Percentiles rank a stretch among this genome's conserved stretches.
These are phyloP conservation scores for Ceratobasidium sp. DNA, from an alignment of 1,284 basidiomycete genomes.

Conservation along the genomic window DNA sequence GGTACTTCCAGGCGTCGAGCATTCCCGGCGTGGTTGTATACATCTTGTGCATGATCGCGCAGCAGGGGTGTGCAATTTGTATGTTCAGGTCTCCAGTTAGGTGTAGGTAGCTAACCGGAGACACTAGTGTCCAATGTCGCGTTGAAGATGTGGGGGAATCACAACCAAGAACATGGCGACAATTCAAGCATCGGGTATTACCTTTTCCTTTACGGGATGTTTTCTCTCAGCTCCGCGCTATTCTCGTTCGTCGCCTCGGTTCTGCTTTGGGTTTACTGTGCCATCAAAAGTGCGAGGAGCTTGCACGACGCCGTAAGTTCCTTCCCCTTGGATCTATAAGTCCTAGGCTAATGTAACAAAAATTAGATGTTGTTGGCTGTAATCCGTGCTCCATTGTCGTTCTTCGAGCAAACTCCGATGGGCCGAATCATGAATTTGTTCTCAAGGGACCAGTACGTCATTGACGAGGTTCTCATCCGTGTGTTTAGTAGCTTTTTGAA, in stretches of 20 bases:
- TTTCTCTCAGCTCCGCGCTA: conserved; percentile 60
- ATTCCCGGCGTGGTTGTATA: conserved; percentile 73
- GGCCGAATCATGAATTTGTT: conserved; percentile 89
- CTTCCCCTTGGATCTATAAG: conserved; percentile 41
- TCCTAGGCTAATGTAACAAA: conserved; percentile 1
- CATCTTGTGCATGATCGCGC: conserved; percentile 61
- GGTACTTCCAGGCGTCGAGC: conserved; percentile 83
- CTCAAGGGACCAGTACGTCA: conserved; percentile 90
- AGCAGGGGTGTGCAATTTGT: conserved; percentile 52
- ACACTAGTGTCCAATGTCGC: conserved; percentile 63
- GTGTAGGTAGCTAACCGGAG: background rate
- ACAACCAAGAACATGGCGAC: conserved; percentile 66
- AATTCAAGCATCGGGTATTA: conserved; percentile 68
- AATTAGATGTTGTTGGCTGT: conserved; percentile 80
- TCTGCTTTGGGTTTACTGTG: conserved; percentile 80
- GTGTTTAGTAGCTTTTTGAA: conserved; percentile 72
- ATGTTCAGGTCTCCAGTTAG: conserved; percentile 17
- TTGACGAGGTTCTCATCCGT: conserved; percentile 80
- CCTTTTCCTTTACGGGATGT: conserved; percentile 67
- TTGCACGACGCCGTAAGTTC: conserved; percentile 75
- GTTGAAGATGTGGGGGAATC: conserved; percentile 80
- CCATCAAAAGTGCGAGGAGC: conserved; percentile 72
- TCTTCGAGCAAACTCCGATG: conserved; percentile 85
- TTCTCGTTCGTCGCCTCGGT: conserved; percentile 64
- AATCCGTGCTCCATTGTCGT: conserved; percentile 82